Percentiles rank a stretch among this genome's conserved stretches.
These are phyloP conservation scores for Xanthoconium separans DNA, from an alignment of 1,284 basidiomycete genomes.

Conservation along the genomic window DNA sequence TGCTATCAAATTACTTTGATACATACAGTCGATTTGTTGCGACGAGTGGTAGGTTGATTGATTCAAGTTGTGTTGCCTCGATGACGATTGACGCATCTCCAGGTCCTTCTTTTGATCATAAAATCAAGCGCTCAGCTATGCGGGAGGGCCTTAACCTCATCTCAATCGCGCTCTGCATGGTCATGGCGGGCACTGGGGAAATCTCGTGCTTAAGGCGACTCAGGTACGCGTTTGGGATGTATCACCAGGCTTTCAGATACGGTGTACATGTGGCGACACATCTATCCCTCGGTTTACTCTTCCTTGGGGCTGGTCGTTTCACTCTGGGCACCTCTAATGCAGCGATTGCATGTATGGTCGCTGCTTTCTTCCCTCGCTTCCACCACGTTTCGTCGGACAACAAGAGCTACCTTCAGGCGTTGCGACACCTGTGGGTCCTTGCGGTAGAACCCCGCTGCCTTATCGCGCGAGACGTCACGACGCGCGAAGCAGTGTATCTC, in stretches of 20 bases:
- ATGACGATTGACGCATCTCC: background rate
- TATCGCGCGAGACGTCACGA: conserved; percentile 88
- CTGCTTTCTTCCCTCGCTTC: conserved; percentile 90
- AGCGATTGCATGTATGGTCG: conserved; percentile 86
- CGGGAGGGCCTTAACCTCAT: conserved; percentile 88
- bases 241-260: conserved; percentile 79
- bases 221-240: conserved; percentile 89
- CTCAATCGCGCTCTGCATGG: conserved; percentile 82
- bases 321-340: conserved; percentile 91
- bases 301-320: conserved; percentile 91
- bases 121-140: conserved; percentile 83
- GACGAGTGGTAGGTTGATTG: conserved; percentile 50
- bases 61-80: background rate
- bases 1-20: conserved; percentile 82
- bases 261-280: conserved; percentile 91
- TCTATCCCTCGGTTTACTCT: conserved; percentile 89
- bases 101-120: conserved; percentile 81
- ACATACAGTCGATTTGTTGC: conserved; percentile 69
- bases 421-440: conserved; percentile 94
- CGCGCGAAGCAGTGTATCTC: conserved; percentile 84
- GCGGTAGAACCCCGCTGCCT: conserved; percentile 94
- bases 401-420: conserved; percentile 88
- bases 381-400: conserved; percentile 82
- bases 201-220: conserved; percentile 87
- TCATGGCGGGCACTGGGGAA: conserved; percentile 97